Evolutionary conservation across 306 rosid genomes (phyloP), one percentile per base, ranked within the genome.

Genomic region (Casuarina equisetifolia): DNA sequence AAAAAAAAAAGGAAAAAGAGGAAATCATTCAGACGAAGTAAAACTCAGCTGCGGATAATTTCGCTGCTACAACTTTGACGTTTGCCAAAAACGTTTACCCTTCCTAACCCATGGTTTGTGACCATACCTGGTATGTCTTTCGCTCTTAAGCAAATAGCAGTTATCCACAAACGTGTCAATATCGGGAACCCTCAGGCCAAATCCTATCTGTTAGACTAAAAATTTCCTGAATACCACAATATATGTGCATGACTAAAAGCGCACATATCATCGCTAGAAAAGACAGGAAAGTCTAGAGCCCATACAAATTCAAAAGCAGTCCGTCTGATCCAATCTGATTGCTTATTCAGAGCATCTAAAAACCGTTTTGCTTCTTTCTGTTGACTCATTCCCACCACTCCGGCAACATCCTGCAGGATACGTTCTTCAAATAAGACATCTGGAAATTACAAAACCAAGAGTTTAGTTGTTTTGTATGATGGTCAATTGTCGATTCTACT

Each of bases 371-470:
- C 97, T 80, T 92, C 98, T 85, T 95, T 95, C 80, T 91, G 98
- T 84, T 87, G 97, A 84, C 98, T 95, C 97, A 95, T 95, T 36
- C 98, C 98, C 64, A 91, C 91, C 80, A 95, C 91, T 87, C 92
- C 98, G 70, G 92, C 97, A 54, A 88, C 98, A 76, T 95, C 97
- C 97, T 95, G 97, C 89, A 81, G 57, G 76, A 64, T 73, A 74
- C 16, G 58, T 69, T 59, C 9, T 70, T 13, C 58, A 49, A 40
- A 80, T 76, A 71, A 66, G 46, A 67, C 61, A 45, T 40, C 75
- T 74, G 38, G 75, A 70, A 81, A 54, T 25, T 81, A 35, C 6
- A 58, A 44, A 70, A 49, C 69, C n/a, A 72, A 17, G 44, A 39
- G 68, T 62, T 35, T 11, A 12, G 43, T 35, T 40, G 50, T 17